Evolutionary conservation across 2,329 filamentous ascomycete genomes (phyloP), one percentile per base, ranked within the genome.

Genomic region (Blastomyces parvus): DNA sequence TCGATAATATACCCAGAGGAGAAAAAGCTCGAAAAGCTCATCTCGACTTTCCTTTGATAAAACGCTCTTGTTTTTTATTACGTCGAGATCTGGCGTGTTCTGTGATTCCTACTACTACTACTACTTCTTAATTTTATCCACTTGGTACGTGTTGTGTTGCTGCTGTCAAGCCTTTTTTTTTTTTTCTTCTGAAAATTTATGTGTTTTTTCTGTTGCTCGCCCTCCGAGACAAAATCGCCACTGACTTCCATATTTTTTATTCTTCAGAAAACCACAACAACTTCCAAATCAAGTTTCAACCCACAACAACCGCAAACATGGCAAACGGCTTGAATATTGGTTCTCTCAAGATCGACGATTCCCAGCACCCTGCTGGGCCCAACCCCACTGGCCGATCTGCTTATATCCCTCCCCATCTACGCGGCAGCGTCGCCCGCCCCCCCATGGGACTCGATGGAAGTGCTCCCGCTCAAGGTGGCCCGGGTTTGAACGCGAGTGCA

Each of bases 381-480:
- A 66, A 76, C 78, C 70, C 75, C 75, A 74, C 75, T 65, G 82
- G 83, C 70, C 84, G 84, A 72, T 80, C 83, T 74, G 82, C 85
- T 70, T 87, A 87, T 76, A 86, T 87, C 69, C 85, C 85, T 71
- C 85, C 85, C 70, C 85, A 87, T 74, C 81, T 86, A 68, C 83
- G 85, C 68, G 72, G 74, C 62, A 75, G 74, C 56, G 65, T 62
- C 40, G 64, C 64, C 65, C 64, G 64, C 59, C 69, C 70, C 62
- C 72, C 74, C 42, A 72, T 71, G 53, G 66, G 65, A 56, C 74
- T 78, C 67, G 78, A 79, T 66, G 76, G 74, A 57, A 67, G 71
- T 64, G 70, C 69, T 53, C 67, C 71, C 62, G 70, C 73, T 61
- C 65, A 66, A 17, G 66, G 50, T 60, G 69, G 69, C 30, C 70